Base-by-base conservation (phyloP, 163 green algal genomes). In the Chlamydomonas reinhardtii region DNA sequence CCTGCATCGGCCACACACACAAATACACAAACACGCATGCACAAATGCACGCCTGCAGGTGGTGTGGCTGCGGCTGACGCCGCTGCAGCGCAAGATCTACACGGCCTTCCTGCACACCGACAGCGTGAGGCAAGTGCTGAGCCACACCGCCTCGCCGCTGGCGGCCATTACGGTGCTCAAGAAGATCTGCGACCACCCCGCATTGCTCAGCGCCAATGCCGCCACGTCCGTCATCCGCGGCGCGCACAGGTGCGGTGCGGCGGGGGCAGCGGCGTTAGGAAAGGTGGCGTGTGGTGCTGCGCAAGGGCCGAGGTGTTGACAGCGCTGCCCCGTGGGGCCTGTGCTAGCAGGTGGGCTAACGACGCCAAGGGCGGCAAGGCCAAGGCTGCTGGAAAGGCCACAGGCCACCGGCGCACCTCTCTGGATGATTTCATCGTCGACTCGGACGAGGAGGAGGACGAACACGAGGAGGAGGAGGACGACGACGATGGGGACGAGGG, bases 111-210 rank as follows among this genome's bases (percentile, higher is more conserved):
- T 98, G 75, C 83, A 95, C 43, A 92, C 74, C 4, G 90, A 94
- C 61, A 76, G 88, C 14, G 95, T 98, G 25, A 88, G 71, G 12
- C 81, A 76, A 56, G 94, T 90, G 17, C 88, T 99, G 16, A 99
- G 98, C 92, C 88, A 96, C 81, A 97, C 94, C 1, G 69, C 86
- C 31, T 96, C 92, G 0, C 89, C 95, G 2, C 88, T 99, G 59
- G 91, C 93, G 1, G 95, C 96, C 32, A 82, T 98, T 89, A 97
- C 93, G 14, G 91, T 97, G 39, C 91, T 98, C 48, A 97, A 97
- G 89, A 98, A 99, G 93, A 96, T 99, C 27, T 99, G 97, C 87
- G 94, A 97, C 83, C 96, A 99, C 88, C 96, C 97, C 2, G 93
- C 90, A 11, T 90, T 99, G 81, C 91, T 99, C 32, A 96, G 83